Evolutionary conservation across 805 yeast genomes (phyloP).

Genomic region (Candida maris): DNA sequence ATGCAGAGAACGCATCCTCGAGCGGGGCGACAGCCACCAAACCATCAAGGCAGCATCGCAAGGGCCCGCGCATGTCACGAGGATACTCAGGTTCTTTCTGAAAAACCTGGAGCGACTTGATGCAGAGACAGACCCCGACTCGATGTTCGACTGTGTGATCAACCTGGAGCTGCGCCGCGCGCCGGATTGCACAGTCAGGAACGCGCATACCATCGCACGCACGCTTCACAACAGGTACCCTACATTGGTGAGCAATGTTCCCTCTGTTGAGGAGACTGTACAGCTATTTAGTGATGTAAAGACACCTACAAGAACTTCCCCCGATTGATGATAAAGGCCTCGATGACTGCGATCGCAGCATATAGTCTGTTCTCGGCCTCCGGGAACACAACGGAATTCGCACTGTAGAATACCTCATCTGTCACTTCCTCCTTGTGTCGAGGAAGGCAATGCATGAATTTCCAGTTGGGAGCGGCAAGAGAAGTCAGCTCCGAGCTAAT

Average conservation of each 20-base stretch:
- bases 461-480: slow-evolving; percentile 69
- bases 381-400: slow-evolving; percentile 80
- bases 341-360: slow-evolving; percentile 93
- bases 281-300: background rate
- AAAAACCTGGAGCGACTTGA: slow-evolving; percentile 57
- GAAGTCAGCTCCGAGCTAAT: slow-evolving; percentile 63
- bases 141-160: slow-evolving; percentile 56
- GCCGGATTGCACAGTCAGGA: slow-evolving; percentile 39
- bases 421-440: slow-evolving; percentile 92
- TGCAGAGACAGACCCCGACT: slow-evolving; percentile 47
- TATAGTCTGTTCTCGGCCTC: slow-evolving; percentile 96
- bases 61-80: slow-evolving; percentile 46
- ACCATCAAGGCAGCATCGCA: slow-evolving; percentile 48
- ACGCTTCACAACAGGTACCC: background rate
- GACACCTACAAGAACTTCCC: slow-evolving; percentile 44
- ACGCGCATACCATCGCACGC: slow-evolving; percentile 30
- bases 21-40: slow-evolving; percentile 80
- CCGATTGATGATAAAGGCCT: slow-evolving; percentile 82
- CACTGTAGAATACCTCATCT: slow-evolving; percentile 87
- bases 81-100: slow-evolving; percentile 67
- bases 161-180: slow-evolving; percentile 40
- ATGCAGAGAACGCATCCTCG: slow-evolving; percentile 51
- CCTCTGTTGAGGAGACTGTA: background rate
- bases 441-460: slow-evolving; percentile 97
- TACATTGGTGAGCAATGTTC: background rate